Base-by-base conservation (phyloP, 805 yeast genomes). In the Saccharomycopsis sp. region DNA sequence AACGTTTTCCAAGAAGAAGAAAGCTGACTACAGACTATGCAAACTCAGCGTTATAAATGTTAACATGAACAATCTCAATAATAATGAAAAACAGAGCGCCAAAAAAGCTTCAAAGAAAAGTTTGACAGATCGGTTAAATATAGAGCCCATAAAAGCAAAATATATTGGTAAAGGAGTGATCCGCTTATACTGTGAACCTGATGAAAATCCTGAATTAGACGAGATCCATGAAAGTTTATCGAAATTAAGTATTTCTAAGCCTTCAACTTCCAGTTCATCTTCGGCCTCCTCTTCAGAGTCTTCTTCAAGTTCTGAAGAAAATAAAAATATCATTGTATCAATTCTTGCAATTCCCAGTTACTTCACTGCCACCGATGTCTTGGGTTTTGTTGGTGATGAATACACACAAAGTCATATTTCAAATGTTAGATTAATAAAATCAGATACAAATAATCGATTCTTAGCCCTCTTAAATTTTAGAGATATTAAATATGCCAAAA, bases 381-480 rank as follows among this genome's bases (percentile, higher is more conserved):
- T 87, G 3, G 94, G 89, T 4, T 87, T 79, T 54, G 71, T 88
- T 9, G 94, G 94, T 19, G 78, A 78, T 35, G 60, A 66, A 1
- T 66, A 70, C 21, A 59, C 72, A 47, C 65, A 67, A 9, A 57
- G 63, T 20, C 43, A 40, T 30, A 70, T 84, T 1, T 69, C 87
- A 0, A 92, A 86, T 60, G 69, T 86, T 44, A 64, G 96, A 35
- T 66, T 87, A 40, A 59, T 88, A 25, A 69, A 79, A 52, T 74
- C 87, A 33, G 73, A 72, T 13, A 68, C 69, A 26, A 74, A 79
- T 19, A 75, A 76, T 57, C 51, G 95, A 53, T 83, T 79, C 51
- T 70, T 85, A 71, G 89, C 79, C 2, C 61, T 87, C 39, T 64
- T 88, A 58, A 86, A 87, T 59, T 87, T 87, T 58, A 66, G 71